Percentiles rank a stretch among this genome's conserved stretches.
phyloP scores from a whole-genome alignment of 2,329 filamentous ascomycete species.

The Sporothrix globosa region DNA sequence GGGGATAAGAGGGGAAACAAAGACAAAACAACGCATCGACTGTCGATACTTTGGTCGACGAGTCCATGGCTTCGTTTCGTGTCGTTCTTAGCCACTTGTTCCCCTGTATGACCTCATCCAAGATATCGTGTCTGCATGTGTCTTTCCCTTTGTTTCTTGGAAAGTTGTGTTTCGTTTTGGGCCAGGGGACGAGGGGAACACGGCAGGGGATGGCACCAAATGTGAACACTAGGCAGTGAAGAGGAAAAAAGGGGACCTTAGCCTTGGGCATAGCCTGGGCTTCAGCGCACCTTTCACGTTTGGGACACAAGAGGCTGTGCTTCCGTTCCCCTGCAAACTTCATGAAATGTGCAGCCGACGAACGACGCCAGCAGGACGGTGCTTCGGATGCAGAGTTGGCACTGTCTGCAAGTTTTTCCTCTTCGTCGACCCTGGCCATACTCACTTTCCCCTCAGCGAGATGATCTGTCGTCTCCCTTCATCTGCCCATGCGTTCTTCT shows the following conservation, averaged over 20 bases:
- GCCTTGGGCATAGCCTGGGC: background rate
- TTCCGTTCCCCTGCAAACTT: background rate
- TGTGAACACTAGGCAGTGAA: background rate
- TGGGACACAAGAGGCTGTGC: conserved; percentile 26
- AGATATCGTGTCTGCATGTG: conserved; percentile 9
- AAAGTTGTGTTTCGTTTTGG: conserved; percentile 10
- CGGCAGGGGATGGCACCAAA: background rate
- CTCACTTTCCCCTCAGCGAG: background rate
- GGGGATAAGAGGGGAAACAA: background rate
- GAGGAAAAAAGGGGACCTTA: background rate
- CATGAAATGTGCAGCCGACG: background rate
- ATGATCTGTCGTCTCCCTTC: background rate
- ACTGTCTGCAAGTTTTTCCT: conserved; percentile 9
- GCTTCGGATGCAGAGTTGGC: conserved; percentile 1
- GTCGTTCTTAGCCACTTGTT: background rate
- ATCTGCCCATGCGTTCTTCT: conserved; percentile 11
- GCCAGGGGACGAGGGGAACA: background rate
- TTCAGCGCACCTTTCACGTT: background rate
- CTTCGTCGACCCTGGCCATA: background rate
- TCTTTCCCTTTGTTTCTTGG: background rate
- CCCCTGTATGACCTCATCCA: background rate
- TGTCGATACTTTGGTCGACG: background rate
- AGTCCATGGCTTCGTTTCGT: conserved; percentile 12
- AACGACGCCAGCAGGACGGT: background rate
- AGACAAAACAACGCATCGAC: conserved; percentile 21